Conservation (phyloP, 345 rosid species). For the Gossypium thurberi region DNA sequence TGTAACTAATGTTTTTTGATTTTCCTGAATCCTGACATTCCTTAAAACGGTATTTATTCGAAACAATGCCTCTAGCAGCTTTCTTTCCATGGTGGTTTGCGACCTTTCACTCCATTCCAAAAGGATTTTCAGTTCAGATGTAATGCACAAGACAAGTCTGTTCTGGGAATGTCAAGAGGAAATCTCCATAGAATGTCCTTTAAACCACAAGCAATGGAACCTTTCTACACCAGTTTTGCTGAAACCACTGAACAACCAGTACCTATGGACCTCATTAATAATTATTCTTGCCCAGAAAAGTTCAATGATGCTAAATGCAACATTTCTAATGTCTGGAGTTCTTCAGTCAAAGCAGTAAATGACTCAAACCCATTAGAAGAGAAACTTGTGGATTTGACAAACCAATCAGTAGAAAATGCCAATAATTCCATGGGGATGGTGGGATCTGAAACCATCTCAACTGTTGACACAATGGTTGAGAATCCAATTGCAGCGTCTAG, state of each 20-base stretch:
- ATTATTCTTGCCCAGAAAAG: conserved; percentile 26
- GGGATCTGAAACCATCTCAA: conserved; percentile 34
- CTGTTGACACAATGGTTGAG: conserved; percentile 29
- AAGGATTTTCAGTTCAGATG: conserved; percentile 43
- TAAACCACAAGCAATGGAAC: conserved; percentile 43
- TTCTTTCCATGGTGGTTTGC: conserved; percentile 40
- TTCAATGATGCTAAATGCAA: conserved; percentile 27
- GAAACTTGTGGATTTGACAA: conserved; percentile 24
- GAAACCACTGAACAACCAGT: conserved; percentile 28
- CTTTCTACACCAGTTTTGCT: conserved; percentile 32
- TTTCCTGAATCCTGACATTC: neutral
- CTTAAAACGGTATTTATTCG: neutral
- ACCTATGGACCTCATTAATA: conserved; percentile 14
- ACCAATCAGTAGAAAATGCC: conserved; percentile 32
- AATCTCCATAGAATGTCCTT: conserved; percentile 28
- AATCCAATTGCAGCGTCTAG: conserved; percentile 32
- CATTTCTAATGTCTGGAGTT: conserved; percentile 31
- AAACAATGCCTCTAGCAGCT: conserved; percentile 37
- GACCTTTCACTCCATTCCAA: conserved; percentile 27
- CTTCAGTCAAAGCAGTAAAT: conserved; percentile 20
- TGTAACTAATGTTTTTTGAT: neutral
- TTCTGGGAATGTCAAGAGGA: conserved; percentile 34
- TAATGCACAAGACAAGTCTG: conserved; percentile 34
- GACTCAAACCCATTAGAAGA: conserved; percentile 27
- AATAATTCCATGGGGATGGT: conserved; percentile 22